Percentiles rank a stretch among this genome's conserved stretches.
phyloP scores from a whole-genome alignment of 2,329 filamentous ascomycete genomes.

The Diaporthe ampelina region DNA sequence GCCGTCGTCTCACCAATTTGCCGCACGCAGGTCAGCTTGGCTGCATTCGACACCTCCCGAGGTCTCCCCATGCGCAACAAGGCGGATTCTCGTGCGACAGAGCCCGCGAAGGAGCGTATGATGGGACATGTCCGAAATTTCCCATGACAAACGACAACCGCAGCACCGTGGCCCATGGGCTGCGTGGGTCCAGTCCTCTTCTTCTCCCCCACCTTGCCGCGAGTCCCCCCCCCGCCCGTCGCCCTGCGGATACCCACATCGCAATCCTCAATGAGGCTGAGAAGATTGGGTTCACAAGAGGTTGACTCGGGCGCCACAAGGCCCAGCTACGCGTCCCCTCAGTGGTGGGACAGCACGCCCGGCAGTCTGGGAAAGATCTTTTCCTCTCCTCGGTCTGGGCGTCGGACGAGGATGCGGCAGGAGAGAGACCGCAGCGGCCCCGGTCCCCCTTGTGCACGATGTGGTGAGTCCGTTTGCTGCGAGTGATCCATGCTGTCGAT shows the following conservation, averaged over 20 bases:
- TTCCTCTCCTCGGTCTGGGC: slow-evolving; percentile 1
- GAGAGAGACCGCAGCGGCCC: not conserved
- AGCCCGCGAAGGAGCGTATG: slow-evolving; percentile 12
- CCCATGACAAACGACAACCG: slow-evolving; percentile 29
- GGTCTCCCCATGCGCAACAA: slow-evolving; percentile 13
- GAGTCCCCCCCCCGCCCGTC: not conserved
- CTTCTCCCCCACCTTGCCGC: slow-evolving; percentile 1
- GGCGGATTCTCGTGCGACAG: slow-evolving; percentile 4
- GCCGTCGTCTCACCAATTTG: not conserved
- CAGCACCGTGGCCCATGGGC: slow-evolving; percentile 12
- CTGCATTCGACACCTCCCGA: slow-evolving; percentile 1
- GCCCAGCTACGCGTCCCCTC: not conserved
- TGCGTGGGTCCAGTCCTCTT: not conserved
- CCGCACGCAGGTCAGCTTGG: not conserved
- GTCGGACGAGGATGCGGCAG: slow-evolving; percentile 7
- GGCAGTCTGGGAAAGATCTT: not conserved
- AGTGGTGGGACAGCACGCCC: not conserved
- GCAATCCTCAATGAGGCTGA: slow-evolving; percentile 29
- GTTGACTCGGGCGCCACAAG: slow-evolving; percentile 24
- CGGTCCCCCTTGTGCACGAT: not conserved
- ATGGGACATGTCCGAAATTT: slow-evolving; percentile 22
- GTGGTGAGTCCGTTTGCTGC: not conserved
- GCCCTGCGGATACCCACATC: slow-evolving; percentile 23
- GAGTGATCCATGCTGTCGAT: slow-evolving; percentile 29
- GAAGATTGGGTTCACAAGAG: slow-evolving; percentile 31